Percentiles rank a stretch among this genome's conserved stretches.
Evolutionary conservation across 768 basidiomycete genomes (phyloP).

Genomic region (Lepiota venenata): DNA sequence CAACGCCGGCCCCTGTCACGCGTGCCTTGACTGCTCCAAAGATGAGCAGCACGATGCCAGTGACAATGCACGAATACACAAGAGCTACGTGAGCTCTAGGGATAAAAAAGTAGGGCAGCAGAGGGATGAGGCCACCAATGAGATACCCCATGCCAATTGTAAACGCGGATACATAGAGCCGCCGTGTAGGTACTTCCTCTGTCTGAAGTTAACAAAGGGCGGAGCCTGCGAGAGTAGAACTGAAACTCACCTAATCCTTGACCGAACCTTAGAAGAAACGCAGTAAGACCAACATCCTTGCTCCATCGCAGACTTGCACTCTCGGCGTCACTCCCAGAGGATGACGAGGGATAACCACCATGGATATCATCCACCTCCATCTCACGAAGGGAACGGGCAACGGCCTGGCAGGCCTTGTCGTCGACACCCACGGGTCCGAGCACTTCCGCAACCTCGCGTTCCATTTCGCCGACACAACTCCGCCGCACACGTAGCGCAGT

Average conservation of each 20-base stretch:
- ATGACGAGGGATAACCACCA: constrained; percentile 15
- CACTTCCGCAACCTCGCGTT: constrained; percentile 88
- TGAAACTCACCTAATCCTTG: constrained; percentile 70
- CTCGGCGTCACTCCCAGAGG: constrained; percentile 47
- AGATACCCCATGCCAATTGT: constrained; percentile 97
- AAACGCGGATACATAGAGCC: constrained; percentile 87
- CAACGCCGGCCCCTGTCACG: constrained; percentile 76
- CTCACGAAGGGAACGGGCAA: constrained; percentile 72
- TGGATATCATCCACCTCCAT: constrained; percentile 47
- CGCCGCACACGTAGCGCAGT: constrained; percentile 81
- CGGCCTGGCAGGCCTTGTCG: constrained; percentile 70
- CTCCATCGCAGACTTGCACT: constrained; percentile 58
- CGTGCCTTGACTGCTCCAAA: constrained; percentile 92
- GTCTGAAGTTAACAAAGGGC: constrained; percentile 7
- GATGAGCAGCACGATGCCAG: constrained; percentile 79
- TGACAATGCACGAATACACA: constrained; percentile 74
- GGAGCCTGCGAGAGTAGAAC: background rate
- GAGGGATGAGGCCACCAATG: constrained; percentile 88
- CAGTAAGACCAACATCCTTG: constrained; percentile 81
- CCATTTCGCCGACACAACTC: constrained; percentile 93
- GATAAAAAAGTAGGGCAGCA: constrained; percentile 92
- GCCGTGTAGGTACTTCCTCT: constrained; percentile 86
- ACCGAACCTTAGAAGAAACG: constrained; percentile 96
- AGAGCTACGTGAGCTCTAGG: constrained; percentile 62
- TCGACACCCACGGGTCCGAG: constrained; percentile 91